Conservation (phyloP, 2,329 filamentous ascomycete species). For the Cercospora sp. region DNA sequence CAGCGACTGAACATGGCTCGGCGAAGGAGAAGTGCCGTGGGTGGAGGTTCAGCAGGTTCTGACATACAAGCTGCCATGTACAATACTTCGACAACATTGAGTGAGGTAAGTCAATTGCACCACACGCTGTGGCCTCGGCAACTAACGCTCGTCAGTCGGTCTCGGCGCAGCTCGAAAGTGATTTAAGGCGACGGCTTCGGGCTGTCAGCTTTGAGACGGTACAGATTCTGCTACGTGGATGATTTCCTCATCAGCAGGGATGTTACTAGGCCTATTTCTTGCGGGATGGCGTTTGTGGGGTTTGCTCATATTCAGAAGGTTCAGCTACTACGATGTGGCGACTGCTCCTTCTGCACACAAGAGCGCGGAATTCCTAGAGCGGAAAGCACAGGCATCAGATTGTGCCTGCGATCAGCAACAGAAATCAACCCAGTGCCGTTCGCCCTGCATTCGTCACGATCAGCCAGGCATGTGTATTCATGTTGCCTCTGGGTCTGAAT, state of each 20-base stretch:
- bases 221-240: conserved; percentile 8
- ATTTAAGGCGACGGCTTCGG: conserved; percentile 7
- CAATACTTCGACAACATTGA: conserved; percentile 8
- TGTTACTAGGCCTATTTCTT: background rate
- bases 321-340: background rate
- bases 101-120: background rate
- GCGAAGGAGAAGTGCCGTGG: conserved; percentile 5
- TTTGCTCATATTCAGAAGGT: background rate
- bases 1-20: conserved; percentile 6
- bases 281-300: background rate
- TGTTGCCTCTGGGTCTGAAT: background rate
- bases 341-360: background rate
- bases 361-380: background rate
- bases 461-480: background rate
- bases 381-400: background rate
- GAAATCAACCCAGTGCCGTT: background rate
- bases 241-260: background rate
- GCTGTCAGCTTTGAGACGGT: conserved; percentile 10
- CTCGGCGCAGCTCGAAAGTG: conserved; percentile 9
- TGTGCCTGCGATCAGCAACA: background rate
- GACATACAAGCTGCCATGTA: conserved; percentile 10
- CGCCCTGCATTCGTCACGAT: background rate
- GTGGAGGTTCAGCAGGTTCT: background rate
- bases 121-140: background rate
- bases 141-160: conserved; percentile 4